Evolutionary conservation across 495 filamentous ascomycete species (phyloP).

Genomic region (Thozetella sp.): DNA sequence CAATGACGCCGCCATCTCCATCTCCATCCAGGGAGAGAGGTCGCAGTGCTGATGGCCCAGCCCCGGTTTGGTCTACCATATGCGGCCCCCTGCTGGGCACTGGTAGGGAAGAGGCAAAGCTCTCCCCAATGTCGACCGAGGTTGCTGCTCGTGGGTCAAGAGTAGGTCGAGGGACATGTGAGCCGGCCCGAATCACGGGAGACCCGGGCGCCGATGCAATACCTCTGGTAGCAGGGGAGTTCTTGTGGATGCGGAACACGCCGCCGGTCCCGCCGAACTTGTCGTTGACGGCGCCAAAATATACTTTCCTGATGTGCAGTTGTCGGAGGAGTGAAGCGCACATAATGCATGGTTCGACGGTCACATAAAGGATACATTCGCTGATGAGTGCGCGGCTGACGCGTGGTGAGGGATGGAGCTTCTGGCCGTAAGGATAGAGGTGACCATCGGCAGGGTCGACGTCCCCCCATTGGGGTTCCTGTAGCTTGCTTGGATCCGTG

Average conservation of each 20-base stretch:
- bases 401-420: slow-evolving; percentile 42
- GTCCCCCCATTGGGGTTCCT: slow-evolving; percentile 37
- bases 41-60: neutral
- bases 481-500: slow-evolving; percentile 15
- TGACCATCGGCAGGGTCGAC: slow-evolving; percentile 44
- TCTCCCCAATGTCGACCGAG: neutral
- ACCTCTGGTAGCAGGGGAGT: slow-evolving; percentile 48
- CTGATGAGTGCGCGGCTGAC: slow-evolving; percentile 57
- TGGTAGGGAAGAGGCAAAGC: neutral
- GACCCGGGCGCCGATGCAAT: slow-evolving; percentile 23
- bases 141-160: slow-evolving; percentile 22
- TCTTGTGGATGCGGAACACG: slow-evolving; percentile 81
- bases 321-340: slow-evolving; percentile 92
- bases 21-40: neutral
- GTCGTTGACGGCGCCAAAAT: slow-evolving; percentile 94
- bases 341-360: slow-evolving; percentile 98
- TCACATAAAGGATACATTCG: slow-evolving; percentile 87
- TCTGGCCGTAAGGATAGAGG: slow-evolving; percentile 50
- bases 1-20: slow-evolving; percentile 54
- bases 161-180: slow-evolving; percentile 23
- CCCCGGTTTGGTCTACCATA: neutral
- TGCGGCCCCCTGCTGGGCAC: neutral
- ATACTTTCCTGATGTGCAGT: slow-evolving; percentile 78
- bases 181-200: slow-evolving; percentile 25
- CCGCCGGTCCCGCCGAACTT: slow-evolving; percentile 95